A percentile compares a stretch with the other conserved stretches of the same genome.
Evolutionary conservation across 148 eudicot species (phyloP).

Genomic region (Rhododendron mucronatum): DNA sequence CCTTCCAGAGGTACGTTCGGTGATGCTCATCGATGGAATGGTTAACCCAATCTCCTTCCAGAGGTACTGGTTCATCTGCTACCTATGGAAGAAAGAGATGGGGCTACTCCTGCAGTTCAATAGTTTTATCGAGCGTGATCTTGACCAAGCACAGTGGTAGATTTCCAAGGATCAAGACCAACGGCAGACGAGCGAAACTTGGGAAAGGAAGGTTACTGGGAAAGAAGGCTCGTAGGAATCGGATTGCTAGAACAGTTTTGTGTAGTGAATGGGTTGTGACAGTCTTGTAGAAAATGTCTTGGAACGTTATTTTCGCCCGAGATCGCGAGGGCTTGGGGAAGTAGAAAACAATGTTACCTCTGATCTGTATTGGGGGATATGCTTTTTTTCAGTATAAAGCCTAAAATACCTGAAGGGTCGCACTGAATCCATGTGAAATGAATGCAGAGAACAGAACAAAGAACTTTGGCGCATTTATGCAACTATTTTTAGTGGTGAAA

Average conservation of each 20-base stretch:
- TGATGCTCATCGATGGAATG: not conserved
- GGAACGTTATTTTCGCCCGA: not conserved
- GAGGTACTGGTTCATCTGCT: not conserved
- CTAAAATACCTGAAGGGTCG: not conserved
- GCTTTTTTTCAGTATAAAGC: not conserved
- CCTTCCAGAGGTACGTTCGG: not conserved
- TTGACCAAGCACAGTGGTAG: not conserved
- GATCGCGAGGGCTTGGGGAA: not conserved
- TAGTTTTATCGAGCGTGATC: not conserved
- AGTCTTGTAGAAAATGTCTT: not conserved
- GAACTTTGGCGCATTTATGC: not conserved
- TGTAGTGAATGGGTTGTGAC: not conserved
- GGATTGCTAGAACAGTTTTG: not conserved
- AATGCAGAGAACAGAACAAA: not conserved
- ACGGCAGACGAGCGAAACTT: not conserved
- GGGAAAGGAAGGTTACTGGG: not conserved
- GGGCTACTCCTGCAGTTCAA: not conserved
- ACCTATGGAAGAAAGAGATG: not conserved
- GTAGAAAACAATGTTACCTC: not conserved
- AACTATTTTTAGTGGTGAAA: not conserved
- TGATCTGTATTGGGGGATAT: not conserved
- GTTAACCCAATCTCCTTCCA: not conserved
- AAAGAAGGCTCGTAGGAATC: not conserved
- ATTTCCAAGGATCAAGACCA: not conserved
- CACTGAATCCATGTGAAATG: not conserved